Base-by-base conservation (phyloP, 2,329 filamentous ascomycete genomes). In the Cordyceps javanica region DNA sequence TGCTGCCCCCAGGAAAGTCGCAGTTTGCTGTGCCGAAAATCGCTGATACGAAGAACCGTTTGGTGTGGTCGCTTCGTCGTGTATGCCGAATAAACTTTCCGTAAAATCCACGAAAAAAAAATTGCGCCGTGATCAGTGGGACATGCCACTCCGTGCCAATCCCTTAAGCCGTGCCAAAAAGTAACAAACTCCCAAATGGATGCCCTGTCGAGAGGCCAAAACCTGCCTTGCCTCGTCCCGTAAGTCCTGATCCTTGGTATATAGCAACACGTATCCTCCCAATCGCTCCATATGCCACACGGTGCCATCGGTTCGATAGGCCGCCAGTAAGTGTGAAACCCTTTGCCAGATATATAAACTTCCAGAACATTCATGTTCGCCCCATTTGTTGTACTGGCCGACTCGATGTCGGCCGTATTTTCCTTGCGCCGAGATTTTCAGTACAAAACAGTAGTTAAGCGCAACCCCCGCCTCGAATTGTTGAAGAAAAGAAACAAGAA, bases 401-500 rank as follows among this genome's bases (percentile, higher is more conserved):
- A 55, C 39, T 21, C 41, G 38, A 26, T 9, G 41, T 38, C 41
- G 32, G 25, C 39, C 25, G 6, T 32, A 32, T 42, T 48, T 55
- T 48, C 44, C 44, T 13, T 56, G 54, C 54, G 54, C 54, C 54
- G 13, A 56, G 32, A 10, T 34, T 39, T 42, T 26, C 28, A 56
- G n/a, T 16, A 56, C 44, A 56, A 32, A 46, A 21, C 42, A 39
- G 28, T 23, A 34, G 23, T 42, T 26, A 10, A 55, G 44, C 54
- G 54, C 54, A 34, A 32, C 44, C 53, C 23, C n/a, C 23, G n/a
- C 26, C 25, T 49, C 54, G 23, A 48, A 11, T 41, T 48, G 44
- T 14, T 26, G 28, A 38, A 23, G 30, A 28, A 53, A 46, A 46
- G 36, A 42, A 44, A 62, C 52, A 62, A 50, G n/a, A n/a, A 65